phyloP scores from a whole-genome alignment of 2,329 filamentous ascomycete genomes.

The Aspergillus proliferans region DNA sequence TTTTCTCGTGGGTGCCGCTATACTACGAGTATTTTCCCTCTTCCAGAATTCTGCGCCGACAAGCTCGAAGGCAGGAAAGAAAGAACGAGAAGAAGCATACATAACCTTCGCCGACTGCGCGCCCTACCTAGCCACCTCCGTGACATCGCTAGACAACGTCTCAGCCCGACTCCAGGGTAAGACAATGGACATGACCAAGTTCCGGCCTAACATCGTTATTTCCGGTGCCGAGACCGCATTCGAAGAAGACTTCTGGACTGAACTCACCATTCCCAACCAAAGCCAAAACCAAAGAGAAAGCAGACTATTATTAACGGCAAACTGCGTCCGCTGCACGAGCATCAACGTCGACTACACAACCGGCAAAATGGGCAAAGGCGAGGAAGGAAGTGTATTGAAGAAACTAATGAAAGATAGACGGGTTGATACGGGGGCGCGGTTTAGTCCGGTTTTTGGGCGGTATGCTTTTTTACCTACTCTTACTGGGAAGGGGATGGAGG shows the following conservation, averaged over 20 bases:
- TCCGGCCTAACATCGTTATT: constrained; percentile 68
- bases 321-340: constrained; percentile 63
- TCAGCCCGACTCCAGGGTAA: constrained; percentile 48
- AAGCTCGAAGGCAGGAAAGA: too few species aligned
- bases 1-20: background rate
- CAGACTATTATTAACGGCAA: constrained; percentile 57
- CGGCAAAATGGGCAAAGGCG: constrained; percentile 52
- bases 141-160: constrained; percentile 64
- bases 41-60: background rate
- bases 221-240: constrained; percentile 52
- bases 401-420: constrained; percentile 63
- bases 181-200: constrained; percentile 59
- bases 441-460: constrained; percentile 64
- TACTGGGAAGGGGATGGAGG: constrained; percentile 26
- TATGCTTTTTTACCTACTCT: constrained; percentile 56
- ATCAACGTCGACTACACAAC: constrained; percentile 67
- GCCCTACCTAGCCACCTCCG: constrained; percentile 66
- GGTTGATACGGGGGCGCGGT: constrained; percentile 63
- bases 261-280: constrained; percentile 43
- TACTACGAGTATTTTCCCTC: background rate
- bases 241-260: constrained; percentile 68
- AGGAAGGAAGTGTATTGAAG: constrained; percentile 59
- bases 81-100: constrained; percentile 10
- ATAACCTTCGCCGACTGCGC: constrained; percentile 30
- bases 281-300: constrained; percentile 1